Base-by-base conservation (phyloP, 371 early-diverging fungal genomes). In the Encephalitozoon romaleae region DNA sequence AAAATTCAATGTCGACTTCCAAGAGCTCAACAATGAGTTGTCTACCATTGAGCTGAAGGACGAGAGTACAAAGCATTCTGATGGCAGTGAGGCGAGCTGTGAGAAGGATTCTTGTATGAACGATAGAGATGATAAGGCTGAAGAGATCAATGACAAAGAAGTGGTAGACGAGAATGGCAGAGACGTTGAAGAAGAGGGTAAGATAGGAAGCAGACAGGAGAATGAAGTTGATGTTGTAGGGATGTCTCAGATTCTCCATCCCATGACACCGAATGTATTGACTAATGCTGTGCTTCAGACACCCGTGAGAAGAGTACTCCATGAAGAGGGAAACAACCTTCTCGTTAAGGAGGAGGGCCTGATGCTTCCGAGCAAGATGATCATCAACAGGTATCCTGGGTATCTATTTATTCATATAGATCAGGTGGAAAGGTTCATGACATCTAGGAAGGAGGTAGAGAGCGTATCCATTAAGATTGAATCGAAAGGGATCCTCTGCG, bases 341-440 rank as follows among this genome's bases (percentile, higher is more conserved):
- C 18, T 38, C n/a, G 59, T 59, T 8, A 59, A 59, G 28, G 59
- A 59, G 34, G 59, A 59, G 18, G 9, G 59, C n/a, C 3, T 59
- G 30, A 34, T n/a, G 32, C 38, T 53, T 38, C 39, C 38, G 1
- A 52, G 65, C 12, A 54, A 72, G 23, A 38, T 72, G 39, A 65
- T 41, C 34, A 63, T 72, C 28, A 64, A 65, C 12, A 72, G 65
- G 45, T 72, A 65, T 65, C 73, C 73, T 5, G 73, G 73, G 26
- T 52, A 49, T 65, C 9, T 72, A 26, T 72, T 38, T 65, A 39
- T 72, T 9, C 63, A 72, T 25, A 72, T 72, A 64, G 49, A 63
- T 39, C 25, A 43, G 45, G 52, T 72, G 12, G 73, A 72, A 34
- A 72, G 54, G 34, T 72, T 64, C 32, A 65, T 72, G 49, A 45